Conservation (phyloP, 306 rosid genomes). For the Dryas alaskensis region DNA sequence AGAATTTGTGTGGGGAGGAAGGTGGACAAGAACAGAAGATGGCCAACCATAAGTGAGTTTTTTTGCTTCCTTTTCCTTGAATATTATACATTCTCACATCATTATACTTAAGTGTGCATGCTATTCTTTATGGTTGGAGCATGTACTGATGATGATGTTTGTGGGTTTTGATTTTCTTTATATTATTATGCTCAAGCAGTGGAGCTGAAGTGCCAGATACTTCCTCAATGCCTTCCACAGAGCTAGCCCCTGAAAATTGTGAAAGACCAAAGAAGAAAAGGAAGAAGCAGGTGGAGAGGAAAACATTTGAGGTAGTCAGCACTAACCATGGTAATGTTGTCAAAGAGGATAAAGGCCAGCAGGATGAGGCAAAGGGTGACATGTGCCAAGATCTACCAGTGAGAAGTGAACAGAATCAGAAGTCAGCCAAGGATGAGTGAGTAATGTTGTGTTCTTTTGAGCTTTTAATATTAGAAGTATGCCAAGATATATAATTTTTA, state of each 20-base stretch:
- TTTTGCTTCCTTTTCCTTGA: conserved; percentile 6
- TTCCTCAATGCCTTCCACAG: conserved; percentile 27
- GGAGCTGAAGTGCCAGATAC: conserved; percentile 26
- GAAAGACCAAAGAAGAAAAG: conserved; percentile 43
- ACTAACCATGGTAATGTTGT: conserved; percentile 16
- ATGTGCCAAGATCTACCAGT: conserved; percentile 25
- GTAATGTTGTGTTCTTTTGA: conserved; percentile 15
- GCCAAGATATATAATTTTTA: neutral
- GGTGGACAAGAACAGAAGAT: conserved; percentile 13
- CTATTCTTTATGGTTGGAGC: neutral
- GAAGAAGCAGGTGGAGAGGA: conserved; percentile 34
- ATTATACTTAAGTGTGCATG: neutral
- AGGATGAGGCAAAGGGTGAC: conserved; percentile 27
- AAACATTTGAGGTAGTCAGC: conserved; percentile 14
- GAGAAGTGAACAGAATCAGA: conserved; percentile 33
- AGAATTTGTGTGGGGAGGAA: conserved; percentile 8
- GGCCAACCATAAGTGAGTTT: conserved; percentile 38
- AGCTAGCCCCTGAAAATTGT: conserved; percentile 24
- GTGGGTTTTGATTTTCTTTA: conserved; percentile 2
- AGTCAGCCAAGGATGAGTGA: conserved; percentile 43
- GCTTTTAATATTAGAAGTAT: neutral
- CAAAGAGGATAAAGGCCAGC: conserved; percentile 28
- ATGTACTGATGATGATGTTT: neutral
- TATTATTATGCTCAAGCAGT: conserved; percentile 24
- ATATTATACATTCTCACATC: neutral